A percentile compares a stretch with the other conserved stretches of the same genome.
These are phyloP conservation scores for Ophiosphaerella korrae DNA, from an alignment of 2,329 filamentous ascomycete genomes.

Conservation along the genomic window DNA sequence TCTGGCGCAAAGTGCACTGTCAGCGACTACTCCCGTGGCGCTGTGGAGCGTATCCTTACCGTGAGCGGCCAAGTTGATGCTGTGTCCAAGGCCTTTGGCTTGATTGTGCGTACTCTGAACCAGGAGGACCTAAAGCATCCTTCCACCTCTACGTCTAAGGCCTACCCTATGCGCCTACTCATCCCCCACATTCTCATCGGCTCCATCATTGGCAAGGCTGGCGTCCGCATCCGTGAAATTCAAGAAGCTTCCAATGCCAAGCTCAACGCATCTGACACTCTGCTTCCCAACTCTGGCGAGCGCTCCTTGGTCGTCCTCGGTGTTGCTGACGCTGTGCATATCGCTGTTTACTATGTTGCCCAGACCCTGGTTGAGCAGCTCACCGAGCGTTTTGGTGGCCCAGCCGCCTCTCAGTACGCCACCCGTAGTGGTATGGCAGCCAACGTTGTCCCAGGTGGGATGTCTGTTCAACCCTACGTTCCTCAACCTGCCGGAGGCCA, in stretches of 20 bases:
- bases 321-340: constrained; percentile 97
- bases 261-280: constrained; percentile 94
- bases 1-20: constrained; percentile 98
- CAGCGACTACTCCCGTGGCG: constrained; percentile 95
- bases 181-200: constrained; percentile 97
- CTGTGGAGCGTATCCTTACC: constrained; percentile 95
- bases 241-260: constrained; percentile 96
- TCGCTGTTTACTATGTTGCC: constrained; percentile 97
- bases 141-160: constrained; percentile 93
- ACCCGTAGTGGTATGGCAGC: constrained; percentile 92
- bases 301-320: constrained; percentile 97
- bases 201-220: constrained; percentile 97
- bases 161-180: constrained; percentile 91
- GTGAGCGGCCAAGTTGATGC: constrained; percentile 97
- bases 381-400: constrained; percentile 93
- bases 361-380: constrained; percentile 98
- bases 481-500: constrained; percentile 91
- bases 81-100: constrained; percentile 96
- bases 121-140: constrained; percentile 89
- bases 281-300: constrained; percentile 91
- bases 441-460: constrained; percentile 91
- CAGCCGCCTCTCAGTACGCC: constrained; percentile 95
- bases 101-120: constrained; percentile 98
- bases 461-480: constrained; percentile 98
- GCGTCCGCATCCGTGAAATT: constrained; percentile 94